Base-by-base conservation (phyloP, 805 yeast genomes). In the Lachancea thermotolerans region DNA sequence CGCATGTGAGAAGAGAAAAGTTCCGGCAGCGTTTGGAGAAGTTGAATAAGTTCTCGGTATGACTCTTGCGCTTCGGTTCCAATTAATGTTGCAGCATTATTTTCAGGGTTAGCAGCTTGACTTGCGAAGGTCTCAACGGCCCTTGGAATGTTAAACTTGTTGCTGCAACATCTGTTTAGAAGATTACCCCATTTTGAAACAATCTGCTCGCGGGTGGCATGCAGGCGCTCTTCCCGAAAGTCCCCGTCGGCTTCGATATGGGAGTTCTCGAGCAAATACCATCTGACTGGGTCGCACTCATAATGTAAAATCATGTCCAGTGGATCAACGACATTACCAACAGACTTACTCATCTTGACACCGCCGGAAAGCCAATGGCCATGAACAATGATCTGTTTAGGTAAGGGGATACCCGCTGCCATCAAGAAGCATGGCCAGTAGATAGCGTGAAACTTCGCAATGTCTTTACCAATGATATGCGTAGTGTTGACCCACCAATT, bases 311-410 rank as follows among this genome's bases (percentile, higher is more conserved):
- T 69, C 28, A 82, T 71, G n/a, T 68, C 75, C 15, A 85, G 59
- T 0, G 99, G 99, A 57, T 93, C 97, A 4, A 91, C 95, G 9
- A 91, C 97, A 59, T 93, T 93, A 0, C 97, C 96, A 44, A 81
- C 67, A 46, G 95, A 82, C 57, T 93, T 93, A 41, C 95, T 85
- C 99, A 93, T 93, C 60, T 93, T 93, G 37, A 79, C 69, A 0
- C 98, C 98, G 30, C 81, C 83, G 63, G 84, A 77, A 17, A 90
- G 70, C 98, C 98, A 93, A 63, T 93, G 99, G 5, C 95, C 82
- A 68, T 93, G 99, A 2, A 93, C 95, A 5, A 89, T 73, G 3
- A 93, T 76, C 47, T 80, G 82, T 35, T 73, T 67, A 0, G 98
- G 98, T 5, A 83, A 57, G 4, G 75, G 77, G 0, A 85, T 58